A percentile compares a stretch with the other conserved stretches of the same genome.
Conservation (phyloP, 768 basidiomycete species). For the Tulasnella sp. region DNA sequence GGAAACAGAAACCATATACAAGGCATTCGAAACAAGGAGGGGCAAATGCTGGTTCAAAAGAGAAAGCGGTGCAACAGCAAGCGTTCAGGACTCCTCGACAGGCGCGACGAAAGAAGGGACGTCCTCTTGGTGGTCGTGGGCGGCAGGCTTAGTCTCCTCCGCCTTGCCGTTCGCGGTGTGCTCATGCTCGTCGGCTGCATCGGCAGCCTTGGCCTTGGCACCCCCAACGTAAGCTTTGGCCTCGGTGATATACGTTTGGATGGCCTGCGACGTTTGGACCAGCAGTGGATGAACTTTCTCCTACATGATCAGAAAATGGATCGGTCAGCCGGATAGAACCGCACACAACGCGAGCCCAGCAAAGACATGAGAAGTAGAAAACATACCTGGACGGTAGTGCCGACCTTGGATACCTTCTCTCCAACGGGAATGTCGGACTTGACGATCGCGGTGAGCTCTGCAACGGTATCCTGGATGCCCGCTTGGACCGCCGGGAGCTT, state of each 20-base stretch:
- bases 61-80: too few relatives aligned
- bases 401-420: conserved; percentile 51
- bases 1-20: too few relatives aligned
- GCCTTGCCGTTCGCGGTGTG: background rate
- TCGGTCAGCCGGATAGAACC: background rate
- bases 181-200: background rate
- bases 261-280: conserved; percentile 26
- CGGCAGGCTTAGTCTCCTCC: conserved; percentile 21
- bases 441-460: conserved; percentile 33
- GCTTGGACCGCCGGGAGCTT: conserved; percentile 45
- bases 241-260: conserved; percentile 4
- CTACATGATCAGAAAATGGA: background rate
- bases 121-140: conserved; percentile 15
- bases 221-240: conserved; percentile 7
- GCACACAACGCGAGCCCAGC: background rate
- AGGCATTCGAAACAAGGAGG: too few relatives aligned
- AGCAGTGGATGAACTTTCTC: conserved; percentile 51
- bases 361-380: background rate
- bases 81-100: too few relatives aligned
- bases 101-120: too few relatives aligned
- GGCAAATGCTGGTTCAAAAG: too few relatives aligned
- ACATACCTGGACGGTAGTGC: conserved; percentile 41
- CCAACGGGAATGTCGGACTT: conserved; percentile 38
- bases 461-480: conserved; percentile 42
- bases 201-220: background rate